Conservation (phyloP, 805 yeast genomes). For the Wickerhamiella bombiphila region DNA sequence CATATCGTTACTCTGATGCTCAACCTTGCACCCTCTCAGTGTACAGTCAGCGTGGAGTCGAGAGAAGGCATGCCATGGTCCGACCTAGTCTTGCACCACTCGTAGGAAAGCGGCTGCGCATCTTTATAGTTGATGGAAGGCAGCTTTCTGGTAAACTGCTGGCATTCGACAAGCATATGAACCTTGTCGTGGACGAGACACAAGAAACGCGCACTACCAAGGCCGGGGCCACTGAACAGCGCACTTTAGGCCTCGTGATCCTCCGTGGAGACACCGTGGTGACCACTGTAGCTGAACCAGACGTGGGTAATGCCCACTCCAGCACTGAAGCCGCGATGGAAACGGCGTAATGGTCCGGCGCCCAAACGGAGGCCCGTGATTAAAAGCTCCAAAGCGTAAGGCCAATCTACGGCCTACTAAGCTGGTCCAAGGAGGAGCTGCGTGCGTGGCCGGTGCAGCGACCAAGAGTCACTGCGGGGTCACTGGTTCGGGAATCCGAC, state of each 20-base stretch:
- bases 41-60: neutral
- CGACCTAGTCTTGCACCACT: slow-evolving; percentile 39
- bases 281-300: slow-evolving; percentile 49
- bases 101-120: slow-evolving; percentile 56
- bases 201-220: slow-evolving; percentile 70
- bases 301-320: too few relatives aligned
- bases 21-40: neutral
- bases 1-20: neutral
- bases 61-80: slow-evolving; percentile 3
- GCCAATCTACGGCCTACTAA: too few relatives aligned
- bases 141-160: slow-evolving; percentile 64
- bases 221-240: slow-evolving; percentile 45
- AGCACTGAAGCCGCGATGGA: too few relatives aligned
- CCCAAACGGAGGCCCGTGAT: too few relatives aligned
- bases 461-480: too few relatives aligned
- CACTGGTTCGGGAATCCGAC: too few relatives aligned
- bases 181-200: slow-evolving; percentile 67
- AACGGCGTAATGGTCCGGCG: too few relatives aligned
- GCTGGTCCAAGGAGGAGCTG: too few relatives aligned
- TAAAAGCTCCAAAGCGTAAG: too few relatives aligned
- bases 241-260: slow-evolving; percentile 67
- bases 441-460: too few relatives aligned
- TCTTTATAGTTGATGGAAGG: slow-evolving; percentile 63
- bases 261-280: slow-evolving; percentile 81
- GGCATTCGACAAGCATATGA: slow-evolving; percentile 80